Percentiles rank a stretch among this genome's conserved stretches.
Evolutionary conservation across 2,329 filamentous ascomycete genomes (phyloP).

Genomic region (Thyridium curvatum): DNA sequence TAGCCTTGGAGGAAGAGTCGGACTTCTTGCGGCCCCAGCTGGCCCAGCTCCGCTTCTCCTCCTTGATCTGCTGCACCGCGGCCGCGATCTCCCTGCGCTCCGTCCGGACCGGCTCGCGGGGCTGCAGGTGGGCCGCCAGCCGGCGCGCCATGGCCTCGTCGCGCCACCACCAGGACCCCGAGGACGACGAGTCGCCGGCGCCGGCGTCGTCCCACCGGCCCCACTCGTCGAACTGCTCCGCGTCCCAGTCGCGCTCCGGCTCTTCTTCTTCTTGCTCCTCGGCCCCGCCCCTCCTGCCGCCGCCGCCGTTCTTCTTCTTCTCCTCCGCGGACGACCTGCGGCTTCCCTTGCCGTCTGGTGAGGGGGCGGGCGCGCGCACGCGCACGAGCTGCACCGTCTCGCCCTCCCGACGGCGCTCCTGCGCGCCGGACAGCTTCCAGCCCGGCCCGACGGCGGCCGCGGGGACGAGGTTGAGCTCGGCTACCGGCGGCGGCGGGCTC

Average conservation of each 20-base stretch:
- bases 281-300: background rate
- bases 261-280: conserved; percentile 1
- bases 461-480: conserved; percentile 40
- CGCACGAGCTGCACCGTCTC: conserved; percentile 24
- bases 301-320: background rate
- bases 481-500: conserved; percentile 22
- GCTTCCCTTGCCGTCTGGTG: background rate
- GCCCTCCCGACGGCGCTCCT: conserved; percentile 17
- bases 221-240: conserved; percentile 36
- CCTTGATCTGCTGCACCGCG: conserved; percentile 21
- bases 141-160: conserved; percentile 39
- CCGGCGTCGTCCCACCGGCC: conserved; percentile 30
- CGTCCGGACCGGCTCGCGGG: conserved; percentile 16
- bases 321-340: background rate
- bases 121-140: conserved; percentile 36
- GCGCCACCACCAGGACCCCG: conserved; percentile 34
- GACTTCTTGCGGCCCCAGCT: conserved; percentile 18
- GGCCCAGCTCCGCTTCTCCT: conserved; percentile 28
- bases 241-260: conserved; percentile 5
- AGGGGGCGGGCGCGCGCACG: conserved; percentile 11
- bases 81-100: conserved; percentile 21
- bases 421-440: conserved; percentile 28
- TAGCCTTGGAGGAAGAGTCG: conserved; percentile 4
- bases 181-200: conserved; percentile 1
- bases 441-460: conserved; percentile 26